phyloP scores from a whole-genome alignment of 495 filamentous ascomycete genomes.

The Hypomontagnella monticulosa region DNA sequence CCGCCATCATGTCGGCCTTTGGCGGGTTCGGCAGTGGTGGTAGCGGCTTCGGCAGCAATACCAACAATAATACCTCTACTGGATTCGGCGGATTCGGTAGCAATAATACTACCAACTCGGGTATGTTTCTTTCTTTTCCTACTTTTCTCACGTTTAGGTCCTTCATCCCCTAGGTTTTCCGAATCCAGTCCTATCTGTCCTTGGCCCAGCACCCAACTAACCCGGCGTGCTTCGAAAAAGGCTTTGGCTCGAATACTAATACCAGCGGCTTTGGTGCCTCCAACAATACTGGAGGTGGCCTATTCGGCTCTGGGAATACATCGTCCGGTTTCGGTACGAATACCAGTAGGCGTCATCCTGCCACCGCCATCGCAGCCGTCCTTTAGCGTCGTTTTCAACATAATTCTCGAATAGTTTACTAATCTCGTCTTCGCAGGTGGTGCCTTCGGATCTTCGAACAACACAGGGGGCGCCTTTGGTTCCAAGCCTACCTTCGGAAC shows the following conservation, averaged over 20 bases:
- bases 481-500: constrained; percentile 48
- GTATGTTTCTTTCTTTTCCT: constrained; percentile 34
- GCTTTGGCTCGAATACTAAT: constrained; percentile 64
- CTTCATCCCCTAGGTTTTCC: constrained; percentile 32
- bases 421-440: constrained; percentile 38
- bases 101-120: constrained; percentile 44
- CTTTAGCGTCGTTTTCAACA: not conserved
- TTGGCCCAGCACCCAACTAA: constrained; percentile 43
- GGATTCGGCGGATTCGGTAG: constrained; percentile 60
- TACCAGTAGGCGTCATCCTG: constrained; percentile 61
- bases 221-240: constrained; percentile 48
- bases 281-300: constrained; percentile 49
- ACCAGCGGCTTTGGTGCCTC: constrained; percentile 47
- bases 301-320: constrained; percentile 55
- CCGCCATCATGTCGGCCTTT: constrained; percentile 58
- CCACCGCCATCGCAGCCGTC: constrained; percentile 34
- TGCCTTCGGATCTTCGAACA: constrained; percentile 49
- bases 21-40: constrained; percentile 46
- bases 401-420: constrained; percentile 7
- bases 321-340: constrained; percentile 41
- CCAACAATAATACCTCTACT: constrained; percentile 63
- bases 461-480: constrained; percentile 59
- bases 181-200: constrained; percentile 7
- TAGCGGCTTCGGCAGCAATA: constrained; percentile 57
- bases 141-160: constrained; percentile 8